Evolutionary conservation across 2,329 filamentous ascomycete species (phyloP), one percentile per base, ranked within the genome.

Genomic region (Aspergillus hortae): DNA sequence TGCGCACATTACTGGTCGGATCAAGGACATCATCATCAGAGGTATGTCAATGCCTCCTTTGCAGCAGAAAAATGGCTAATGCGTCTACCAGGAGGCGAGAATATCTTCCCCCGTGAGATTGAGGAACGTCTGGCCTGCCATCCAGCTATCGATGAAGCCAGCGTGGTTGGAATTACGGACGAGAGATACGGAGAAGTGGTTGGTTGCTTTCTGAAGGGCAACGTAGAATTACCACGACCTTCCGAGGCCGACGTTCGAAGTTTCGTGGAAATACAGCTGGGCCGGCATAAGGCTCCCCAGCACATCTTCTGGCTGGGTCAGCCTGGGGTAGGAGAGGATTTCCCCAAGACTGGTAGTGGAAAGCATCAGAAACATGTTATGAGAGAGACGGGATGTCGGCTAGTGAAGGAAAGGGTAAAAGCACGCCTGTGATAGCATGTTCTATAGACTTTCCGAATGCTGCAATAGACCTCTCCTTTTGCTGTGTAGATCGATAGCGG

Each of bases 1-100:
- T 63, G 87, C 83, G 53, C 76, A 75, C 15, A 88, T 90, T 57
- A 90, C 86, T 0, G 87, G 87, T 0, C 75, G 87, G 12, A 87
- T 89, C 70, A 90, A 90, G 72, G 87, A 90, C 55, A 86, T 90
- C 25, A 89, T 90, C 49, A 90, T 89, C 54, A 74, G 87, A 63
- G 86, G 84, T 67, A 58, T 17, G 62, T 14, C 15, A 15, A 25
- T 21, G 19, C 25, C 19, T 17, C 41, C 6, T 4, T 25, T 4
- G 5, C 11, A 5, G 21, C 11, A 4, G 21, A 11, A 23, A 12
- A 2, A 4, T 1, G 15, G 19, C 41, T 19, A 23, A 33, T 2
- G 3, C 3, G 1, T 14, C 25, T 1, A 32, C n/a, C 6, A 79
- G 82, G 85, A 42, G 85, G 85, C 40, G 85, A 88, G 65, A 88